A percentile compares a stretch with the other conserved stretches of the same genome.
phyloP scores from a whole-genome alignment of 2,329 filamentous ascomycete species.

The Rugonectria rugulosa region DNA sequence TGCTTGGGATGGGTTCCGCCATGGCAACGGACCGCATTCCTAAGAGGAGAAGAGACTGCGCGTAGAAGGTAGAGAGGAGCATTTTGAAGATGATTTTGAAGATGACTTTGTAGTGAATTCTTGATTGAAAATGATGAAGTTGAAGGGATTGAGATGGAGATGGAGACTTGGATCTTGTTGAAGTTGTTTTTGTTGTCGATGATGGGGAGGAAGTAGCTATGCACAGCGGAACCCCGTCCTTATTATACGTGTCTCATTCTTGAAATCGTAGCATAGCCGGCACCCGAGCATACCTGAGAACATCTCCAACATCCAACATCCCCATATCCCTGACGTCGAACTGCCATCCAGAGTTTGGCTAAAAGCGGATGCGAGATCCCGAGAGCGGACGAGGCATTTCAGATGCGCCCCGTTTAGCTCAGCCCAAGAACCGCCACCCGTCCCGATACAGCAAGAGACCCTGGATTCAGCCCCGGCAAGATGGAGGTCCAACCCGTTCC shows the following conservation, averaged over 20 bases:
- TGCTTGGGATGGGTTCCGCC: constrained; percentile 15
- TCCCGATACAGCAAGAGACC: neutral
- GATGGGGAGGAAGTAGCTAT: neutral
- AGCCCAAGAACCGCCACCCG: neutral
- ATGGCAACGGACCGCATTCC: constrained; percentile 2
- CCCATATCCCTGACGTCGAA: too few relatives aligned
- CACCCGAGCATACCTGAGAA: too few relatives aligned
- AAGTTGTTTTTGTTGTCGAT: too few relatives aligned
- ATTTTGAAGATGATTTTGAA: constrained; percentile 18
- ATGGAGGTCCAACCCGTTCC: neutral
- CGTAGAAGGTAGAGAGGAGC: constrained; percentile 23
- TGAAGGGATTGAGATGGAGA: neutral
- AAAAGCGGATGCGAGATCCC: too few relatives aligned
- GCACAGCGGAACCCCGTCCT: neutral
- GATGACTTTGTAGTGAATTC: neutral
- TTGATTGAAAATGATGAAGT: neutral
- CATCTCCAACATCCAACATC: too few relatives aligned
- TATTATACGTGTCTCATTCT: neutral
- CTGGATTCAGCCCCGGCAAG: too few relatives aligned
- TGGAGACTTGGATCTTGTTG: neutral
- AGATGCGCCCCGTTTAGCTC: too few relatives aligned
- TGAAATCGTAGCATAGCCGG: too few relatives aligned
- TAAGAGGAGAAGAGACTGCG: constrained; percentile 15
- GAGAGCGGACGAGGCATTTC: too few relatives aligned
- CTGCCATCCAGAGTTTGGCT: too few relatives aligned